Evolutionary conservation across 371 early-diverging fungal genomes (phyloP).

Genomic region (Lichtheimia corymbifera): DNA sequence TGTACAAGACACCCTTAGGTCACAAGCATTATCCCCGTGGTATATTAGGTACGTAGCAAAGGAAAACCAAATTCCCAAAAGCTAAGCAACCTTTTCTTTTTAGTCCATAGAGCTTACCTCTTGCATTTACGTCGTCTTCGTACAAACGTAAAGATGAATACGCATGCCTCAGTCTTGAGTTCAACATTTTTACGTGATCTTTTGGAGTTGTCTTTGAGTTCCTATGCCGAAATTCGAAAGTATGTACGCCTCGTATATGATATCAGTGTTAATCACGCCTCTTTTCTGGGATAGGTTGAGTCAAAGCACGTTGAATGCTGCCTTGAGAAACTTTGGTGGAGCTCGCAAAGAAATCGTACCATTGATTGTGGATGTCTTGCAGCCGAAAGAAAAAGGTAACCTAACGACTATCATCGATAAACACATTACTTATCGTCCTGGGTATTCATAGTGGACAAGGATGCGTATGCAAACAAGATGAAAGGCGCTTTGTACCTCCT

Average conservation of each 20-base stretch:
- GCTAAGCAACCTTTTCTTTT: neutral
- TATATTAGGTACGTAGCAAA: constrained; percentile 32
- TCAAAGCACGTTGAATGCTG: constrained; percentile 58
- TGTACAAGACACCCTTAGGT: constrained; percentile 43
- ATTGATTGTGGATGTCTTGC: constrained; percentile 57
- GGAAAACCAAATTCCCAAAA: neutral
- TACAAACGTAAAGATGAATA: constrained; percentile 55
- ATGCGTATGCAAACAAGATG: constrained; percentile 61
- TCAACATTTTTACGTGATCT: constrained; percentile 55
- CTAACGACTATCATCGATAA: neutral
- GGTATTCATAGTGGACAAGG: constrained; percentile 19
- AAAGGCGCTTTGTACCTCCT: constrained; percentile 81
- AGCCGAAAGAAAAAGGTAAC: constrained; percentile 37
- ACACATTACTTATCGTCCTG: neutral
- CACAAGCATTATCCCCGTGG: constrained; percentile 55
- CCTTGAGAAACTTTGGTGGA: constrained; percentile 58
- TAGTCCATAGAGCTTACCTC: constrained; percentile 52
- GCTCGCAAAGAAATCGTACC: constrained; percentile 61
- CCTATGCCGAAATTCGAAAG: constrained; percentile 80
- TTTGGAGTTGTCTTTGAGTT: constrained; percentile 65
- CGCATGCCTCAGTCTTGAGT: constrained; percentile 31
- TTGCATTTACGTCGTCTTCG: constrained; percentile 63
- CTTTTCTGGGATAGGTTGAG: constrained; percentile 37
- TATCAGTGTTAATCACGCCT: neutral
- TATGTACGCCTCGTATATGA: constrained; percentile 15